These are phyloP conservation scores for Malassezia sympodialis DNA, from an alignment of 1,284 basidiomycete species.

Conservation along the genomic window DNA sequence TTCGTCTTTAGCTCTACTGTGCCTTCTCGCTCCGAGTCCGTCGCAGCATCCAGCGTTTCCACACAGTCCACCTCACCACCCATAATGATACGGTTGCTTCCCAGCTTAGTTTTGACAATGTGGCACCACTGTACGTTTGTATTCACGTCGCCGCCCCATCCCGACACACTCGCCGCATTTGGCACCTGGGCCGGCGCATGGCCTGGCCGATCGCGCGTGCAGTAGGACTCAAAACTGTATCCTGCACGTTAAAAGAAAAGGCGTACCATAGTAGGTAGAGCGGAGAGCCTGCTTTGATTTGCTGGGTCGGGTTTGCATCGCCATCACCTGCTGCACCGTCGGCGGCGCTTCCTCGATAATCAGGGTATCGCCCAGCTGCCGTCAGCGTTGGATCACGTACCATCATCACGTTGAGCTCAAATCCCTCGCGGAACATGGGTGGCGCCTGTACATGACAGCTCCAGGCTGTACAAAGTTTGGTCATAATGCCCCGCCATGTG, in stretches of 20 bases:
- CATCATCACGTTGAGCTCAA: conserved; percentile 36
- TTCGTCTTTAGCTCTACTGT: conserved; percentile 92
- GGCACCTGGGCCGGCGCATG: neutral
- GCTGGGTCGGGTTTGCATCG: neutral
- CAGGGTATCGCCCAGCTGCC: conserved; percentile 54
- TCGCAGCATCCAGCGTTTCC: conserved; percentile 7
- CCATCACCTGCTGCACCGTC: neutral
- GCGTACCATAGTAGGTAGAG: conserved; percentile 18
- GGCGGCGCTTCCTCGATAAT: conserved; percentile 65
- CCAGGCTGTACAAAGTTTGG: conserved; percentile 55
- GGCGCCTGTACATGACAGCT: conserved; percentile 15
- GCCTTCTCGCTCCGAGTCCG: conserved; percentile 13
- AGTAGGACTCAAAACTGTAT: conserved; percentile 78
- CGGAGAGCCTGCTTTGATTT: neutral
- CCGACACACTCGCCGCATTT: neutral
- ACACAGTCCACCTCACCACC: conserved; percentile 95
- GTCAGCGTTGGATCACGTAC: conserved; percentile 2
- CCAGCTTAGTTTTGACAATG: conserved; percentile 79
- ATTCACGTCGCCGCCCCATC: conserved; percentile 76
- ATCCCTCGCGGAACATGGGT: conserved; percentile 48
- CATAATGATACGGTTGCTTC: conserved; percentile 66
- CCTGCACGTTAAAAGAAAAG: conserved; percentile 24
- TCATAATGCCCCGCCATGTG: conserved; percentile 82
- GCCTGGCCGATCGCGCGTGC: conserved; percentile 53
- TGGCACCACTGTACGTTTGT: conserved; percentile 94